Conservation (phyloP, 192 early-diverging fungal genomes). For the Entomortierella parvispora region DNA sequence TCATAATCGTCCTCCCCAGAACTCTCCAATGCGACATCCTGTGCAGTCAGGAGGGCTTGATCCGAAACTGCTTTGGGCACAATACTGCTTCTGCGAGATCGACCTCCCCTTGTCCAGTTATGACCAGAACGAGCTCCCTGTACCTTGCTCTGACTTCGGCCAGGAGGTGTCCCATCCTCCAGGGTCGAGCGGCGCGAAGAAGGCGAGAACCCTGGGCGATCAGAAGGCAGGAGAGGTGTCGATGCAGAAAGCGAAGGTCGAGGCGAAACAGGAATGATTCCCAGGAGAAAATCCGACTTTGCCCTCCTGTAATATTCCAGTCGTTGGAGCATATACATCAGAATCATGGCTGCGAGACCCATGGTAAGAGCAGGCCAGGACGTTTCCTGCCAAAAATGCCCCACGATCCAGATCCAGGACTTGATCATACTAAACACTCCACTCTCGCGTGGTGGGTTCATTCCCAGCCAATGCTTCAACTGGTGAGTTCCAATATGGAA, state of each 20-base stretch:
- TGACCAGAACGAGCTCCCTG: neutral
- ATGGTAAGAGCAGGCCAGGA: slow-evolving; percentile 29
- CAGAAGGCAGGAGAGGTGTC: neutral
- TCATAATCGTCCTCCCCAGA: slow-evolving; percentile 6
- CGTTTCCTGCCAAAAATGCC: slow-evolving; percentile 38
- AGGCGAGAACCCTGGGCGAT: neutral
- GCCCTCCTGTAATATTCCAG: slow-evolving; percentile 31
- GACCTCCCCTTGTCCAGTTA: neutral
- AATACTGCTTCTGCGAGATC: slow-evolving; percentile 8
- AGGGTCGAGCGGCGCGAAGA: neutral
- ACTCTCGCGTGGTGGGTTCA: slow-evolving; percentile 32
- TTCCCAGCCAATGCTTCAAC: slow-evolving; percentile 37
- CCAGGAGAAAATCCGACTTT: neutral
- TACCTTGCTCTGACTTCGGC: neutral
- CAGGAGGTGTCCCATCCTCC: neutral
- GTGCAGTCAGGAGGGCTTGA: slow-evolving; percentile 24
- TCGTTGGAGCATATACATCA: slow-evolving; percentile 46
- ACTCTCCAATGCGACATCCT: slow-evolving; percentile 25
- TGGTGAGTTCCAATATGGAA: slow-evolving; percentile 52
- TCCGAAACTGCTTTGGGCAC: slow-evolving; percentile 37
- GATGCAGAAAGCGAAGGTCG: neutral
- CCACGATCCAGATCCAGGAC: slow-evolving; percentile 39
- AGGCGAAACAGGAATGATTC: neutral
- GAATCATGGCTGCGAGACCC: slow-evolving; percentile 36
- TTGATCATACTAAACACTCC: slow-evolving; percentile 45